Evolutionary conservation across 192 early-diverging fungal genomes (phyloP), one percentile per base, ranked within the genome.

Genomic region (Backusella mclennaniae): DNA sequence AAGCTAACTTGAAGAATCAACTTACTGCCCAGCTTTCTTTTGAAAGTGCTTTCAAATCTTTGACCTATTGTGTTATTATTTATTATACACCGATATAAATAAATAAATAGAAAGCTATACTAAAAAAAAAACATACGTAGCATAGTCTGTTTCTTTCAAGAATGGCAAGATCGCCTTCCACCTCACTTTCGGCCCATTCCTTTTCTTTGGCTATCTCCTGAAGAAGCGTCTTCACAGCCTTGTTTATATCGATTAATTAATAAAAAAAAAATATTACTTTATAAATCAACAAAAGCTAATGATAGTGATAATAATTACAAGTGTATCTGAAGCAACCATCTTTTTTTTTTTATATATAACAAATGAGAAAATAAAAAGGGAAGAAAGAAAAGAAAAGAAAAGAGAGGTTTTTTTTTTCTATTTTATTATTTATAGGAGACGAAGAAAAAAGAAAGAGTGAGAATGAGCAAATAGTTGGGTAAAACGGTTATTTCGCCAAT

Each of bases 1-100:
- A 11, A 73, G 14, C 14, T 15, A 71, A 41, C n/a, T 17, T 35
- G 6, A 39, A 42, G 19, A 21, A 38, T 6, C 8, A 44, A 71
- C 69, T 71, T 71, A 71, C 69, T 31, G 69, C 42, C 69, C 69
- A 71, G 42, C 69, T 71, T 33, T 49, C 69, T 17, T 71, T 46
- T 26, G 69, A 71, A 44, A 71, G 41, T 26, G 69, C 9, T 15
- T 46, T 71, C 41, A 71, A 46, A 46, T 71, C 69, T 31, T 46
- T 21, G 31, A 71, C 69, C 69, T 71, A 46, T 17, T 70, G 42
- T 41, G 5, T 26, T 3, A 9, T 41, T 39, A 35, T 36, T 68
- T 35, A 68, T 17, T 68, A 35, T 36, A 19, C 19, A 21, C n/a
- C 33, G 67, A 35, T 31, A 31, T 31, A 31, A 38, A 69, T 23